Evolutionary conservation across 1,139 yeast genomes (phyloP), one percentile per base, ranked within the genome.

Genomic region (Taphrina flavorubra): DNA sequence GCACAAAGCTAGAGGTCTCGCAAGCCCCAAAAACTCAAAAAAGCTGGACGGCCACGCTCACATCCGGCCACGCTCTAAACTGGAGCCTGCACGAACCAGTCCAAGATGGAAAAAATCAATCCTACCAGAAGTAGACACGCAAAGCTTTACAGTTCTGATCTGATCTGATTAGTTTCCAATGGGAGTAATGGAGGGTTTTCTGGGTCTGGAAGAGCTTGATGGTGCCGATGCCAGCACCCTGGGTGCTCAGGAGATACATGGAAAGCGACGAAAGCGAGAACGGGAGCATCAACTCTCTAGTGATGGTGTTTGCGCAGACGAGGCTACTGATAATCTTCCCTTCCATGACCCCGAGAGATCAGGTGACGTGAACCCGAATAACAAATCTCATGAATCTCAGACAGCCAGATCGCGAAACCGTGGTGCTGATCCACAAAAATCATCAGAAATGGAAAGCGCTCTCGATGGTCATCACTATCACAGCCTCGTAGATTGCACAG

Each of bases 161-260:
- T 44, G 47, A 44, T 16, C 18, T 49, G 78, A 90, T 71, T 16
- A 53, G 58, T 53, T 53, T 16, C 42, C 42, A 2, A 34, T 53
- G 40, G 97, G 88, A 70, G 96, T 90, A 77, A 89, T 89, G 76
- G 92, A 89, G 74, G 97, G 97, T 0, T 88, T 92, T 73, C 90
- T 87, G 78, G 99, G 97, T 0, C 79, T 94, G 55, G 98, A 94
- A 77, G 99, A 94, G 77, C 84, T 94, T 67, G 97, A 92, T 68
- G 97, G 97, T 37, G 53, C n/a, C 2, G 53, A 18, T 49, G 53
- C 53, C 1, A 20, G 36, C 11, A 7, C 18, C 8, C n/a, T 49
- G 6, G 31, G 31, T 25, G 34, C 36, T 46, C 51, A 39, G 42
- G 14, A 39, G 14, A 3, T 39, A 39, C 14, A 3, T 39, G 42